Evolutionary conservation across 1,139 yeast genomes (phyloP).

Genomic region (Hemisphaericaspora subhashii): DNA sequence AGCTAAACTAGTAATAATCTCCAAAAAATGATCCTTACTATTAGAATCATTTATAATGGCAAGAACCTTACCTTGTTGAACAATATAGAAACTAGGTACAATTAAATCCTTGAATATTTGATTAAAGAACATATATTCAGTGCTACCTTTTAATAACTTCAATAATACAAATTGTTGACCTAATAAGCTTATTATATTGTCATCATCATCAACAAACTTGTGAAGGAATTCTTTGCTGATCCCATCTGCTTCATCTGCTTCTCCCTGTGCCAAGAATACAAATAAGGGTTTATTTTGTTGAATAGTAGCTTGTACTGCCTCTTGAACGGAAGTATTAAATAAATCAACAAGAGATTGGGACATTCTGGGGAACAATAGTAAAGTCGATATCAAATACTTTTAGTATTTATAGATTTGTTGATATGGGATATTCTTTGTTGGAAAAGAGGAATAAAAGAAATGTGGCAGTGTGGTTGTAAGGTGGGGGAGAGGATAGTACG

Average conservation of each 20-base stretch:
- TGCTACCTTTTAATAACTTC: constrained; percentile 42
- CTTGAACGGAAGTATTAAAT: constrained; percentile 33
- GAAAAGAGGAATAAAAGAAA: no score
- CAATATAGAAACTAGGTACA: constrained; percentile 51
- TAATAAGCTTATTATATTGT: constrained; percentile 13
- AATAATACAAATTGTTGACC: constrained; percentile 38
- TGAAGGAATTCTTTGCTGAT: constrained; percentile 23
- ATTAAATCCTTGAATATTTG: constrained; percentile 48
- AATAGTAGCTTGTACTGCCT: constrained; percentile 43
- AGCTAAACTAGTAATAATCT: constrained; percentile 18
- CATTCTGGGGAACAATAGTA: constrained; percentile 1
- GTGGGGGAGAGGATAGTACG: no score
- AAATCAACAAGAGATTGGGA: constrained; percentile 11
- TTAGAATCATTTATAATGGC: constrained; percentile 38
- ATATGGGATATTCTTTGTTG: no score
- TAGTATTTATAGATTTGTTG: no score
- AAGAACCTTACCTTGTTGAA: constrained; percentile 46
- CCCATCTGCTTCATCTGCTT: constrained; percentile 17
- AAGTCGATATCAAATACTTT: no score
- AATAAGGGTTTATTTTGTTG: constrained; percentile 37
- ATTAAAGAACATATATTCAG: constrained; percentile 49
- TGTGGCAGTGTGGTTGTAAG: no score
- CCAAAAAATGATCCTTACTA: constrained; percentile 22
- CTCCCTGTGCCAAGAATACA: constrained; percentile 34
- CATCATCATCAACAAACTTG: constrained; percentile 13